Conservation (phyloP, 352 stramenopile genomes). For the Phytopythium chamaehyphon region DNA sequence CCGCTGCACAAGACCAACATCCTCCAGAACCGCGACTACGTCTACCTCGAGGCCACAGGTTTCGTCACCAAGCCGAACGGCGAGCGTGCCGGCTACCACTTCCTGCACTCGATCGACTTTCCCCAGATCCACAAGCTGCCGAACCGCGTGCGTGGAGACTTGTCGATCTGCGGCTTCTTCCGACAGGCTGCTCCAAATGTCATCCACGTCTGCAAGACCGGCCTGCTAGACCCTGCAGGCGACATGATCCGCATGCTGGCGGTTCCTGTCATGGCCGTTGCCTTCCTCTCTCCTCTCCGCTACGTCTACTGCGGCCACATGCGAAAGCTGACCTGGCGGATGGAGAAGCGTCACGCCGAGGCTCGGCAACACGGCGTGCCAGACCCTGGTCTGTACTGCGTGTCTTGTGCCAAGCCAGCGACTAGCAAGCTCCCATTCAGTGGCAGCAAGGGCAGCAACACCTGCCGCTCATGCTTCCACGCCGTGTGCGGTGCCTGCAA, state of each 20-base stretch:
- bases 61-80: slow-evolving; percentile 34
- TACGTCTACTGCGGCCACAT: slow-evolving; percentile 55
- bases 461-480: slow-evolving; percentile 31
- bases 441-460: slow-evolving; percentile 19
- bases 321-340: slow-evolving; percentile 62
- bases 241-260: slow-evolving; percentile 38
- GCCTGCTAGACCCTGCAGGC: slow-evolving; percentile 24
- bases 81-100: slow-evolving; percentile 52
- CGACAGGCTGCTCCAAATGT: slow-evolving; percentile 37
- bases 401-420: slow-evolving; percentile 14
- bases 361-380: slow-evolving; percentile 19
- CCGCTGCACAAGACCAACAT: slow-evolving; percentile 24
- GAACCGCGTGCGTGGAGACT: slow-evolving; percentile 29
- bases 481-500: slow-evolving; percentile 25
- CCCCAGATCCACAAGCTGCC: slow-evolving; percentile 32
- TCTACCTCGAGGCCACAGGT: slow-evolving; percentile 52
- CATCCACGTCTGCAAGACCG: slow-evolving; percentile 40
- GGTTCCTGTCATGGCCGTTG: slow-evolving; percentile 31
- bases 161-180: slow-evolving; percentile 54
- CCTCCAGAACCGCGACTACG: slow-evolving; percentile 56
- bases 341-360: slow-evolving; percentile 31
- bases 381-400: slow-evolving; percentile 19
- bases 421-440: slow-evolving; percentile 19
- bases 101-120: slow-evolving; percentile 61
- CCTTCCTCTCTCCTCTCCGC: slow-evolving; percentile 28